Evolutionary conservation across 176 grass and related monocot species (phyloP), one percentile per base, ranked within the genome.

Genomic region (Oryza australiensis): DNA sequence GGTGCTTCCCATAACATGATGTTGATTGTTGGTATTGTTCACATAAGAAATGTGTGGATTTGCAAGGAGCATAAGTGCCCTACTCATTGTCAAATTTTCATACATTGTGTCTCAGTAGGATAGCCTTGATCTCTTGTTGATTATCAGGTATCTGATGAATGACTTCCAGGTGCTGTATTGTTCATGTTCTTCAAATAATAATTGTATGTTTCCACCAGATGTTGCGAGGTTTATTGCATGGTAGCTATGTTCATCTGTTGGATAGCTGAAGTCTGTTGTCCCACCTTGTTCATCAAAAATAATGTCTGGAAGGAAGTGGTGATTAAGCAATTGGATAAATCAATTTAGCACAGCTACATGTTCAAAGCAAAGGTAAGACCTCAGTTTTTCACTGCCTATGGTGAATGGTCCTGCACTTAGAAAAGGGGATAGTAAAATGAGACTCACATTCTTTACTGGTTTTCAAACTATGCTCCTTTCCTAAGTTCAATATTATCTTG

Each of bases 101-200:
- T 60, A 11, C 55, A 60, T 18, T 5, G 22, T 22, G 55, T 55
- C 20, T 88, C 59, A 29, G 68, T 79, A 46, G 81, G 64, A 69
- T 22, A 24, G 37, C 48, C 76, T 87, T 42, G 0, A 13, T 4
- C 41, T 32, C 45, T 80, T 60, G 18, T 62, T 85, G 10, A 63
- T 80, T 60, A 89, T 83, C 34, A 85, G 62, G 20, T 88, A 68
- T 43, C 53, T 75, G 69, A 92, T 86, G 83, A 81, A 87, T 62
- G 80, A 81, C 14, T 83, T 92, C 88, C 93, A 92, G 18, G 86
- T 9, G 33, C 38, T 78, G 80, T 85, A 86, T 60, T 82, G 73
- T 64, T 87, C 68, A 82, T 79, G 45, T 9, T 87, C 94, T 74
- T 91, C 55, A 80, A 93, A 93, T 55, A 87, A 43, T 62, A 91